Conservation (phyloP, 768 basidiomycete genomes). For the Amanita fuliginea region DNA sequence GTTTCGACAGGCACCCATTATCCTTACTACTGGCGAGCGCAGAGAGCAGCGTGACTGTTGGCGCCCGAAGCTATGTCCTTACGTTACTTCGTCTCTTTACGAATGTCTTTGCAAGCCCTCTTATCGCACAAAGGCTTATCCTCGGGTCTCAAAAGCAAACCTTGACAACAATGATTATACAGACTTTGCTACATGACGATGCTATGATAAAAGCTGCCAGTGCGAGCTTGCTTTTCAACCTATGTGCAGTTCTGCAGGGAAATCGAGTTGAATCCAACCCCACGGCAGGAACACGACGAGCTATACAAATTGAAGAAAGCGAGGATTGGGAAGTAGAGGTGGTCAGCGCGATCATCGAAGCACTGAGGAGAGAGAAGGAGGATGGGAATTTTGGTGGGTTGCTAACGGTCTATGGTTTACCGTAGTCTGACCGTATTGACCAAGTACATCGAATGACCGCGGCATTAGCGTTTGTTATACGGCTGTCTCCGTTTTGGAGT, state of each 20-base stretch:
- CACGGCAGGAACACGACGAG: slow-evolving; percentile 16
- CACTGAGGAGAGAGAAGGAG: slow-evolving; percentile 54
- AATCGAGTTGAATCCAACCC: slow-evolving; percentile 34
- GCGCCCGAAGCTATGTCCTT: slow-evolving; percentile 44
- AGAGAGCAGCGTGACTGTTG: slow-evolving; percentile 19
- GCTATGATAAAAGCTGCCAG: slow-evolving; percentile 62
- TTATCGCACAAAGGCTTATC: slow-evolving; percentile 31
- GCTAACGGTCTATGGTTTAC: background rate
- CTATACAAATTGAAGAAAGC: slow-evolving; percentile 35
- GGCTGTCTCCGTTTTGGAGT: slow-evolving; percentile 61
- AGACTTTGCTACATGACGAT: slow-evolving; percentile 60
- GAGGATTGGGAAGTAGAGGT: slow-evolving; percentile 86
- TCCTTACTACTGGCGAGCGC: slow-evolving; percentile 35
- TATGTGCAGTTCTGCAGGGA: slow-evolving; percentile 56
- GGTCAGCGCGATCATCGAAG: slow-evolving; percentile 73
- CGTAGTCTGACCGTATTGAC: background rate
- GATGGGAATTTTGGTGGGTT: slow-evolving; percentile 75
- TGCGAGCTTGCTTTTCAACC: slow-evolving; percentile 74
- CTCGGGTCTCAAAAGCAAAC: slow-evolving; percentile 15
- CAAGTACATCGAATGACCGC: slow-evolving; percentile 77
- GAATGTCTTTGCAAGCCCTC: slow-evolving; percentile 49
- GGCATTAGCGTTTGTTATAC: slow-evolving; percentile 65
- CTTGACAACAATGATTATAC: slow-evolving; percentile 48
- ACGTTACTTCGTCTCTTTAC: slow-evolving; percentile 58
- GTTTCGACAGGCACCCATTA: slow-evolving; percentile 27